Evolutionary conservation across 1,284 basidiomycete species (phyloP), one percentile per base, ranked within the genome.

Genomic region (Golubevia sp.): DNA sequence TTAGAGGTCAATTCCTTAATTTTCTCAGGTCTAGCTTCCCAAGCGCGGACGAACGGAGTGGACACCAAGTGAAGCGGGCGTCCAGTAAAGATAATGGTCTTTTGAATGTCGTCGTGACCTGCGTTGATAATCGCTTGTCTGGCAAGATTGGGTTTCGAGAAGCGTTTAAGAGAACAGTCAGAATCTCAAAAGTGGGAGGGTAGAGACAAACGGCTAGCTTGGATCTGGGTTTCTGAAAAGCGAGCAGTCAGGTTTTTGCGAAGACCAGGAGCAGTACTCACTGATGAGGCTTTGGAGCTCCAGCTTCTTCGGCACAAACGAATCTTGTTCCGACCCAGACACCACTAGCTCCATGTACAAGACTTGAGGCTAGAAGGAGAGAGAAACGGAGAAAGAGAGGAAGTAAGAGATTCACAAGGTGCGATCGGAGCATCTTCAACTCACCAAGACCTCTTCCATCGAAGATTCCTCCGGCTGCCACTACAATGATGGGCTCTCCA

Each of bases 311-410:
- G 6, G 71, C 73, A 21, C 74, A 74, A 34, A 79, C 76, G 50
- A 79, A 79, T 15, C 76, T 67, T 1, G 76, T 79, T n/a, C 76
- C 76, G 11, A 79, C 73, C 76, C 76, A 79, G 13, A 77, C 75
- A 11, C 30, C 30, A 34, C 30, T 34, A 11, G 30, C 30, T 34
- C 30, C 30, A 34, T 34, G 30, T 3, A 34, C 30, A 34, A 34
- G 30, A 34, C 30, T 34, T 34, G 30, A 3, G 11, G 30, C 30
- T 34, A 11, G 11, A 34, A 34, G 11, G 30, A 34, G 11, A 34
- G 30, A 34, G 30, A 34, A 11, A 34, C 4, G 30, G 11, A 34
- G 30, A 11, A 5, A 5, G 30, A n/a, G n/a, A n/a, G n/a, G n/a
- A n/a, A n/a, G n/a, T n/a, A n/a, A n/a, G n/a, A n/a, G n/a, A n/a